These are phyloP conservation scores for Penicillium waksmanii DNA, from an alignment of 495 filamentous ascomycete genomes.

Conservation along the genomic window DNA sequence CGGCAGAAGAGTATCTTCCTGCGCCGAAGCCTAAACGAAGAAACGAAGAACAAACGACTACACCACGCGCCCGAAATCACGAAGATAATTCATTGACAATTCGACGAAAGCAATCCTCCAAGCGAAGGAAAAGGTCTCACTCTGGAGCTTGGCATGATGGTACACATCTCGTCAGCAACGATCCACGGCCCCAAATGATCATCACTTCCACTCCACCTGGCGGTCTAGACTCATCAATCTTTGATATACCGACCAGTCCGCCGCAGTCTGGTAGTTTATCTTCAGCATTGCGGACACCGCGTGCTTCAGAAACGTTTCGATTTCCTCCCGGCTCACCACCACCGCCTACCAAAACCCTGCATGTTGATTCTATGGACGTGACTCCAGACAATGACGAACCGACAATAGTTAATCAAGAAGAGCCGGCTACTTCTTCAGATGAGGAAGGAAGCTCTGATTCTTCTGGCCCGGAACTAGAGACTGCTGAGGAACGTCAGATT, in stretches of 20 bases:
- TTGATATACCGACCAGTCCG: constrained; percentile 45
- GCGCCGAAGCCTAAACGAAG: constrained; percentile 15
- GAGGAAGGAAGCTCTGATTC: constrained; percentile 26
- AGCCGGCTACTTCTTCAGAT: constrained; percentile 24
- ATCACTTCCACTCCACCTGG: constrained; percentile 25
- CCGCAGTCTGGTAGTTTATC: constrained; percentile 41
- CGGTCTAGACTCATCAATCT: constrained; percentile 19
- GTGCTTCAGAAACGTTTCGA: constrained; percentile 36
- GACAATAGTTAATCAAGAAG: constrained; percentile 12
- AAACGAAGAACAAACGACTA: constrained; percentile 10
- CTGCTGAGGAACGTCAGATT: constrained; percentile 35
- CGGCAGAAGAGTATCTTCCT: constrained; percentile 29
- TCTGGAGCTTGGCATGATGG: constrained; percentile 16
- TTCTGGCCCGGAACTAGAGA: constrained; percentile 11
- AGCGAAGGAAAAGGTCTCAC: constrained; percentile 42
- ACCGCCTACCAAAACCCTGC: constrained; percentile 34
- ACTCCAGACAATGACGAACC: constrained; percentile 13
- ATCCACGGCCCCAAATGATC: constrained; percentile 26
- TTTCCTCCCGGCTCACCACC: constrained; percentile 46
- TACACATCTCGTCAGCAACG: background rate
- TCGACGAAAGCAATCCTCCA: constrained; percentile 17
- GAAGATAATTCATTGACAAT: background rate
- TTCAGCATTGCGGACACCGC: constrained; percentile 23
- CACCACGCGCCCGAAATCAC: background rate
- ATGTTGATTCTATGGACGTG: constrained; percentile 28